Evolutionary conservation across 805 yeast species (phyloP), one percentile per base, ranked within the genome.

Genomic region (Hanseniaspora guilliermondii): DNA sequence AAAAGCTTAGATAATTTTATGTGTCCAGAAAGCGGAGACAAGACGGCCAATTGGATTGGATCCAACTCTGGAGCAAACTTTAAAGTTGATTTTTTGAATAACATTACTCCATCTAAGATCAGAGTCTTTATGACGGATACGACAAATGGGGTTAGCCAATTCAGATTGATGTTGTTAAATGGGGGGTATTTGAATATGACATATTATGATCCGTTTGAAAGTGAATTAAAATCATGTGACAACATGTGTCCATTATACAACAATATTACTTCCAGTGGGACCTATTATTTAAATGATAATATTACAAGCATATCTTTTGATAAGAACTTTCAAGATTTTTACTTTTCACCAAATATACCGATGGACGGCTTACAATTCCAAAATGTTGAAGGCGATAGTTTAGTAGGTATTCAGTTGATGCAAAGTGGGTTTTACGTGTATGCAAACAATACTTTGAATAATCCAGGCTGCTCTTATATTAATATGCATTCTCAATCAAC

Each of bases 141-240:
- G 7, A 69, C 71, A 9, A 72, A 70, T 37, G 67, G 75, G 50
- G 75, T 80, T 6, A 73, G 81, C 48, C 56, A 75, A 7, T 93
- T 89, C 65, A 76, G 96, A 61, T 70, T 93, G 6, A 70, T 83
- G 39, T 69, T 76, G 53, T 97, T 97, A 0, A 75, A 88, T 12
- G 76, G 82, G 60, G 87, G 97, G 59, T 91, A 91, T 58, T 85
- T 93, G 96, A 93, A 93, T 65, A 66, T 93, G 59, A 80, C 94
- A 0, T 93, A 88, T 62, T 70, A 85, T 22, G 91, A 91, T 63
- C 95, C 95, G 2, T 57, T 64, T 0, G 75, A 87, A 2, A 79
- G 83, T 48, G 68, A 72, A n/a, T 49, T 75, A 3, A 64, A 69
- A 16, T 70, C 70, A 63, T 93, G 98, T 72, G 96, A 88, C 66